Evolutionary conservation across 169 alveolate genomes (phyloP), one percentile per base, ranked within the genome.

Genomic region (Cryptosporidium viatorum): DNA sequence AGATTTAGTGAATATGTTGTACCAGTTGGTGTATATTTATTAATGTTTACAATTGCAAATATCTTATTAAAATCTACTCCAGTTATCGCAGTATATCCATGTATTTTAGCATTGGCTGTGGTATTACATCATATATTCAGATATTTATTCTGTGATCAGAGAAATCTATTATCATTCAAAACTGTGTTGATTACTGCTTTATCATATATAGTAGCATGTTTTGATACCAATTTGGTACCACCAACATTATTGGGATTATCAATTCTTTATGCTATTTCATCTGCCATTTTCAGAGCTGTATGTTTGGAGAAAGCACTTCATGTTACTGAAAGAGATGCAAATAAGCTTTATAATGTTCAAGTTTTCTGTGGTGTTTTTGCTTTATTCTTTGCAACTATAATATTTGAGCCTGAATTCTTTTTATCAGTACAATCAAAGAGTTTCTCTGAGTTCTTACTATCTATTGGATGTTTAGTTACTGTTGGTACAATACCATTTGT

Each of bases 211-310:
- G 91, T 96, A 58, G 98, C 97, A 5, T 93, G 96, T 85, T 93
- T 96, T 52, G 98, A 96, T 93, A 85, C 97, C n/a, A 94, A 94
- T 75, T 93, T 95, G 26, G 95, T 96, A 67, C 97, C 98, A 45
- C 96, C 96, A 12, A 94, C 94, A 55, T 95, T 96, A 67, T 92
- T 96, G 62, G 94, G 97, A 12, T 94, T 95, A 91, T 97, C 98
- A 37, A 71, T 95, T 59, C 73, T 95, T 41, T 96, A 96, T 86
- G 97, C 98, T 21, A 86, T 95, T 74, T 93, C 94, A 67, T 95
- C 98, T 65, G 98, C 98, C 1, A 94, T 96, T 18, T 96, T 96
- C 92, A 93, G 98, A 69, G 98, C 98, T 1, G 98, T 97, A 3
- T 96, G 93, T 84, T 91, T 96, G 95, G 98, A 96, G 92, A 92